Base-by-base conservation (phyloP, 2,329 filamentous ascomycete species). In the Sporothrix luriei region DNA sequence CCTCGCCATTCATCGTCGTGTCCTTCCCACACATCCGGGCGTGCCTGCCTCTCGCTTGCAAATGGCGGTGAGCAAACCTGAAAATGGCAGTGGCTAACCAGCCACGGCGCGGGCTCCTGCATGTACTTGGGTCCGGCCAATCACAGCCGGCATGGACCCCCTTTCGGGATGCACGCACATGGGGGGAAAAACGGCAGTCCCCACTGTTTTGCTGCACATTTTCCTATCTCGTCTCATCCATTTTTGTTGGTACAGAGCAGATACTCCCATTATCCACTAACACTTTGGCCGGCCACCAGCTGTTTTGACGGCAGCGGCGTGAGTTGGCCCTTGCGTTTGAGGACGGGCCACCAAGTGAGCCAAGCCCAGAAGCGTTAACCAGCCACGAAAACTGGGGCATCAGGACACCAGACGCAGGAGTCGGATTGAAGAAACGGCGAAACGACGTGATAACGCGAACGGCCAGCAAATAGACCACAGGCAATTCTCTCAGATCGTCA, bases 31-130 rank as follows among this genome's bases (percentile, higher is more conserved):
- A 49, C n/a, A 46, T 26, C 57, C 57, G 57, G 57, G 38, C 57
- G 57, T 62, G 38, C 57, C 55, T 48, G 38, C 26, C 67, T 38
- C 55, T n/a, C 43, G 7, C 33, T 48, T 43, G 21, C 52, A 73
- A 73, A 69, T 71, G 64, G 72, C 72, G 72, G 72, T 73, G 72
- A 72, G 69, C 54, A 64, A 43, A 16, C 55, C 40, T 48, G 49
- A 68, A 24, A 54, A 66, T 61, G 54, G 68, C 69, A 70, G 69
- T 72, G 70, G 72, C 70, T 70, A 70, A 71, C 72, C 72, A 73
- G 72, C 72, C 71, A 72, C 70, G 68, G 68, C 68, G 59, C 40
- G 72, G 71, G 68, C 69, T 71, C 72, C 69, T 73, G 71, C 71
- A 73, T 70, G 69, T 64, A 64, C 33, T 51, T 43, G 46, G 46